phyloP scores from a whole-genome alignment of 495 filamentous ascomycete genomes.

The Penicillium pulvis region DNA sequence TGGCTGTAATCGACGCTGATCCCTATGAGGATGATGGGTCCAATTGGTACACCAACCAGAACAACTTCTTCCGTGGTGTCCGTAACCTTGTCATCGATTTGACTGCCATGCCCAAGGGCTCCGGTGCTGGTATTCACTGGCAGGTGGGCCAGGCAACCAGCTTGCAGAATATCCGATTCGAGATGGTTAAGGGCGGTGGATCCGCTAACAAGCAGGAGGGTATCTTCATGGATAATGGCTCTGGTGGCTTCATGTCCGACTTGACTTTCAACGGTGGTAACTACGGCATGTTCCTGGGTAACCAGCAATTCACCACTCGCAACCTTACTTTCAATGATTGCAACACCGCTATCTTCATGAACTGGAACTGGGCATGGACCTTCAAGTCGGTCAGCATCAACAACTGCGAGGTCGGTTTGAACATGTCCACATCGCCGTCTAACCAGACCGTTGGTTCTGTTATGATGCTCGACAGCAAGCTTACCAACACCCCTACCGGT shows the following conservation, averaged over 20 bases:
- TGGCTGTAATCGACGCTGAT: constrained; percentile 88
- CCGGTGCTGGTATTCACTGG: constrained; percentile 90
- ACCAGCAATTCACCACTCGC: constrained; percentile 93
- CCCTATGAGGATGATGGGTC: constrained; percentile 66
- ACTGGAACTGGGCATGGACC: constrained; percentile 94
- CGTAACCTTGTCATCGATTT: constrained; percentile 94
- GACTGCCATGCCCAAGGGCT: constrained; percentile 62
- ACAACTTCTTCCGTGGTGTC: constrained; percentile 98
- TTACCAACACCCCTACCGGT: constrained; percentile 72
- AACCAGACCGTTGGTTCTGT: constrained; percentile 78
- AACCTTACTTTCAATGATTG: constrained; percentile 90
- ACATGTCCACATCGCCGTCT: constrained; percentile 68
- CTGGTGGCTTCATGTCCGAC: constrained; percentile 85
- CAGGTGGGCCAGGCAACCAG: constrained; percentile 95
- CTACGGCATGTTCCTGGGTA: constrained; percentile 84
- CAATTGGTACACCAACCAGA: constrained; percentile 90
- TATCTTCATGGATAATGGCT: constrained; percentile 97
- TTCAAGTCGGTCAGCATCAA: constrained; percentile 81
- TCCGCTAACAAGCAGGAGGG: constrained; percentile 77
- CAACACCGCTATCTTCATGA: constrained; percentile 86
- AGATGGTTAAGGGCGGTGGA: constrained; percentile 76
- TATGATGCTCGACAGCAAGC: constrained; percentile 75
- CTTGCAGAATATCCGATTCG: constrained; percentile 86
- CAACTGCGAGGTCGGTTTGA: constrained; percentile 76
- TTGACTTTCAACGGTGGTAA: constrained; percentile 85